Base-by-base conservation (phyloP, 352 stramenopile species). In the Globisporangium iwayamae region DNA sequence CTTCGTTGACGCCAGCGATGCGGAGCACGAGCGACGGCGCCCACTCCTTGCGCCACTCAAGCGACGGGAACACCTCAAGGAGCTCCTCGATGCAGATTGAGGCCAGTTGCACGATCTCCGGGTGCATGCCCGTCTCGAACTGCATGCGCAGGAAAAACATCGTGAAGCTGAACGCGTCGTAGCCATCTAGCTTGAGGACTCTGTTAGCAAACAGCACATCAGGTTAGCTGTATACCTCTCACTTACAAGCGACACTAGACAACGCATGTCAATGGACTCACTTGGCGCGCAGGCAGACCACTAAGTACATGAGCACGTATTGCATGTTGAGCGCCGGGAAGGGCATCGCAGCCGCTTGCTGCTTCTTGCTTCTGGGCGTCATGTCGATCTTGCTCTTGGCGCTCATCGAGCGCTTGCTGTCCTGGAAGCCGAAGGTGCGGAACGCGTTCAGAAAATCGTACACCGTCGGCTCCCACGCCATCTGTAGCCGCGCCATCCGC, bases 71-170 rank as follows among this genome's bases (percentile, higher is more conserved):
- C 38, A 80, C 75, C 28, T 94, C 85, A 1, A 94, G 68, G 6
- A 94, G 73, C 59, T 90, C 81, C 72, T 94, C 83, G 18, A 94
- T 85, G 56, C 83, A 91, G 13, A 90, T 83, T 2, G 83, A 89
- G 20, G 82, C 81, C 38, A 94, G 73, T 28, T 93, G 78, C 13
- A 91, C 76, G 62, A 94, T 87, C 64, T 85, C 76, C 4, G 83
- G 79, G 56, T 91, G 82, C 62, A 94, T 83, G 36, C 81, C 63
- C 6, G 73, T 70, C 52, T 94, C 85, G 43, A 94, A 94, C 59
- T 94, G 85, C 81, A 94, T 93, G 18, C 84, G 83, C 50, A 94
- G 59, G 60, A 94, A 92, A 51, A 94, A 94, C 75, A 93, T 91
- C 9, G 81, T 91, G 64, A 90, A 91, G 67, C 82, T 90, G 68